Evolutionary conservation across 257 asterid genomes (phyloP).

Genomic region (Euphrasia confusa): DNA sequence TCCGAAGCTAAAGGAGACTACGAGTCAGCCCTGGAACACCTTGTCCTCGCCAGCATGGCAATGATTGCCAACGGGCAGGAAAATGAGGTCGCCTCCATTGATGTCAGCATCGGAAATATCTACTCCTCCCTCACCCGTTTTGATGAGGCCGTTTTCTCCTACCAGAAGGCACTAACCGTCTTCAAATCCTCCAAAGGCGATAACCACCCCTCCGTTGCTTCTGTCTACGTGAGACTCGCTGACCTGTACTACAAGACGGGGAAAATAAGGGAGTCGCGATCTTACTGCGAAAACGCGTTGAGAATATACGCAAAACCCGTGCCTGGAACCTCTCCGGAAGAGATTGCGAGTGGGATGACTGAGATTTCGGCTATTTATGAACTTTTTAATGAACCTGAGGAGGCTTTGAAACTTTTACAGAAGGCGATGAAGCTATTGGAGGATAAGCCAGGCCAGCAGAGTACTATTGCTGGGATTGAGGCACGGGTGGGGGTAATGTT

Average conservation of each 20-base stretch:
- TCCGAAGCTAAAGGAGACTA: slow-evolving; percentile 94
- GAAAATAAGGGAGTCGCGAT: slow-evolving; percentile 81
- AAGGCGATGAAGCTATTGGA: slow-evolving; percentile 84
- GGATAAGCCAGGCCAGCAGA: slow-evolving; percentile 97
- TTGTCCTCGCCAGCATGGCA: slow-evolving; percentile 96
- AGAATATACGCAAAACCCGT: slow-evolving; percentile 87
- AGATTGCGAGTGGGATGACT: slow-evolving; percentile 89
- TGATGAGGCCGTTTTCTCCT: slow-evolving; percentile 96
- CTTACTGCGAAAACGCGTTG: slow-evolving; percentile 87
- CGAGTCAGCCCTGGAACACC: slow-evolving; percentile 95
- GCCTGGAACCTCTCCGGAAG: slow-evolving; percentile 86
- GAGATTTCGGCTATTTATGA: slow-evolving; percentile 92
- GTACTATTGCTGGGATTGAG: slow-evolving; percentile 91
- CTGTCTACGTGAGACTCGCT: slow-evolving; percentile 90
- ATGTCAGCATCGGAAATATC: slow-evolving; percentile 90
- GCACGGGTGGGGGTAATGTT: slow-evolving; percentile 96
- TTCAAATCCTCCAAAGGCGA: slow-evolving; percentile 96
- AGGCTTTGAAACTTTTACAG: slow-evolving; percentile 80
- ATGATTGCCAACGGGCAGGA: slow-evolving; percentile 98
- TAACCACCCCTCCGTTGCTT: slow-evolving; percentile 91
- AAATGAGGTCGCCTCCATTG: slow-evolving; percentile 87
- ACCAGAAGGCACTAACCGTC: slow-evolving; percentile 97
- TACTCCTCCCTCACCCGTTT: slow-evolving; percentile 86
- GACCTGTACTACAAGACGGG: slow-evolving; percentile 92
- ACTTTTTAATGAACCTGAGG: slow-evolving; percentile 88